Percentiles rank a stretch among this genome's conserved stretches.
phyloP scores from a whole-genome alignment of 2,329 filamentous ascomycete genomes.

The Aplosporella prunicola region DNA sequence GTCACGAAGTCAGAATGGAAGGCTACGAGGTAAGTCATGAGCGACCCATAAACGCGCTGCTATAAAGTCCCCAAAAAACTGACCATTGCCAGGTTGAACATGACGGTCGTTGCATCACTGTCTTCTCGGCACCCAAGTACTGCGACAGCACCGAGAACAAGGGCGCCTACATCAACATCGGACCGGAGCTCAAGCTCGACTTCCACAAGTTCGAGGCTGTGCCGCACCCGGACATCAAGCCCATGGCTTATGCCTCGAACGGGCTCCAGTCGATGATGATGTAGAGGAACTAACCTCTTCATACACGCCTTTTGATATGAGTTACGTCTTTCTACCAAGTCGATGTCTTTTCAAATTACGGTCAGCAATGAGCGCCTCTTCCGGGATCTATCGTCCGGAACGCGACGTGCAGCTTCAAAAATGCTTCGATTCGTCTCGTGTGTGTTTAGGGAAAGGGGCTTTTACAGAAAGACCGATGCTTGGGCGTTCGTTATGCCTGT shows the following conservation, averaged over 20 bases:
- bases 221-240: slow-evolving; percentile 87
- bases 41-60: slow-evolving; percentile 4
- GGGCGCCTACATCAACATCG: slow-evolving; percentile 96
- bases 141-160: slow-evolving; percentile 98
- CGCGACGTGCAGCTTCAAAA: no score
- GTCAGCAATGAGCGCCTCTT: no score
- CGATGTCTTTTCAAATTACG: no score
- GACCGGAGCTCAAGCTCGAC: slow-evolving; percentile 79
- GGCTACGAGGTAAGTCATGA: slow-evolving; percentile 98
- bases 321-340: no score
- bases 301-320: no score
- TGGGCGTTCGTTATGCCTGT: no score
- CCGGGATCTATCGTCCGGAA: no score
- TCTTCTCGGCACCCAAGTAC: slow-evolving; percentile 96
- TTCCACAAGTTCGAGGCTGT: slow-evolving; percentile 95
- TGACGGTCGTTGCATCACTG: slow-evolving; percentile 34
- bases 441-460: no score
- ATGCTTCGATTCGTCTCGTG: no score
- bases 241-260: slow-evolving; percentile 83
- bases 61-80: not conserved
- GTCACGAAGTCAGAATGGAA: slow-evolving; percentile 97
- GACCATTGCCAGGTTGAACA: not conserved
- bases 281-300: slow-evolving; percentile 35
- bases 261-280: slow-evolving; percentile 73
- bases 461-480: no score